Percentiles rank a stretch among this genome's conserved stretches.
Evolutionary conservation across 306 rosid species (phyloP).

Genomic region (Ormosia semicastrata): DNA sequence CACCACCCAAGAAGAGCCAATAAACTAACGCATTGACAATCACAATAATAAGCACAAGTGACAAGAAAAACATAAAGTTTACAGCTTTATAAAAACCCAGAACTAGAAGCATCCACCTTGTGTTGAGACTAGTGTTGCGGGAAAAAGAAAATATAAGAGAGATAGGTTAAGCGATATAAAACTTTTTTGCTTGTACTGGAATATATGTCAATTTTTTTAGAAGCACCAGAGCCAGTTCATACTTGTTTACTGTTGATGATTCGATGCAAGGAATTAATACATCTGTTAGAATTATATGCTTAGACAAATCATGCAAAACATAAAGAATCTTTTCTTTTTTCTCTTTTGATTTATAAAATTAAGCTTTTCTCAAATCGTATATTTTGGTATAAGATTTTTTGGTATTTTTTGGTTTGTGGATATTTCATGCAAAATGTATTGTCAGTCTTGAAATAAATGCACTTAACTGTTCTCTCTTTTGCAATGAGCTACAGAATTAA

Average conservation of each 20-base stretch:
- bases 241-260: slow-evolving; percentile 8
- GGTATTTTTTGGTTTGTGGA: too few relatives aligned
- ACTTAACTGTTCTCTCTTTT: too few relatives aligned
- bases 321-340: not conserved
- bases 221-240: not conserved
- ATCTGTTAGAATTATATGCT: slow-evolving; percentile 23
- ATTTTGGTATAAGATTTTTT: not conserved
- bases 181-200: slow-evolving; percentile 11
- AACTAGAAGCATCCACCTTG: not conserved
- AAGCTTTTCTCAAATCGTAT: not conserved
- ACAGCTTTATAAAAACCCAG: not conserved
- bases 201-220: not conserved
- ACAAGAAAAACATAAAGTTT: not conserved
- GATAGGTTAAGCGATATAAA: too few relatives aligned
- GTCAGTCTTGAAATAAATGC: too few relatives aligned
- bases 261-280: slow-evolving; percentile 20
- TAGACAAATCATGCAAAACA: slow-evolving; percentile 18
- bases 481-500: too few relatives aligned
- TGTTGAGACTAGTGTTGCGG: not conserved
- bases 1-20: too few relatives aligned
- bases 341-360: not conserved
- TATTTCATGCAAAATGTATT: too few relatives aligned
- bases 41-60: not conserved
- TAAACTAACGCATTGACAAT: not conserved
- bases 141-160: too few relatives aligned